Base-by-base conservation (phyloP, 2,329 filamentous ascomycete species). In the Bipolaris cookei region DNA sequence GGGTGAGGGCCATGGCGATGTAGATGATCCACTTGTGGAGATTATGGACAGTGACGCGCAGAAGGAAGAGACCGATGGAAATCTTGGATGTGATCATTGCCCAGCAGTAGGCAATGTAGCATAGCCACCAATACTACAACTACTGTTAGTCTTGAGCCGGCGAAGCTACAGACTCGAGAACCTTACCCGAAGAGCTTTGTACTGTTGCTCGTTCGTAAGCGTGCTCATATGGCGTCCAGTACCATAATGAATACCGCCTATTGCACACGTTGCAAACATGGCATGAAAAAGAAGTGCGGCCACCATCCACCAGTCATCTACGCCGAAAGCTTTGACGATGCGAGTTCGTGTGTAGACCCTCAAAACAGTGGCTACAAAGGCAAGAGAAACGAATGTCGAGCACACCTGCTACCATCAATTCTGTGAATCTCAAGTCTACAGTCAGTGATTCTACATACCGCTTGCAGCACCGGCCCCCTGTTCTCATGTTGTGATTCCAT, bases 321-420 rank as follows among this genome's bases (percentile, higher is more conserved):
- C 67, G 11, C 73, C 73, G 52, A 76, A 76, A 6, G 73, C 76
- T 47, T 73, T 76, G 13, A 81, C 77, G 14, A 80, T 53, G 14
- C 65, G 67, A 4, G 74, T 51, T 6, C 79, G 77, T 30, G 79
- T 78, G 63, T 79, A 80, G 20, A 76, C 70, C 50, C 79, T 73
- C 14, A 81, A 62, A 7, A 66, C 50, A 6, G 75, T 75, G 14
- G 77, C 71, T 7, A 76, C 42, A n/a, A 76, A 66, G 0, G 79
- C 77, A n/a, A 80, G 58, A 3, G 70, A 69, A 44, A 80, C 67
- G 53, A 80, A 79, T 11, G 75, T 70, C 8, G 73, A 71, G 56
- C 65, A 68, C 20, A 71, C 63, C 70, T 72, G 34, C 18, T 41
- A 10, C 41, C 21, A n/a, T 68, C 39, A 68, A 61, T 35, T 8